Evolutionary conservation across 2,329 filamentous ascomycete genomes (phyloP), one percentile per base, ranked within the genome.

Genomic region (Ophiobolus disseminans): DNA sequence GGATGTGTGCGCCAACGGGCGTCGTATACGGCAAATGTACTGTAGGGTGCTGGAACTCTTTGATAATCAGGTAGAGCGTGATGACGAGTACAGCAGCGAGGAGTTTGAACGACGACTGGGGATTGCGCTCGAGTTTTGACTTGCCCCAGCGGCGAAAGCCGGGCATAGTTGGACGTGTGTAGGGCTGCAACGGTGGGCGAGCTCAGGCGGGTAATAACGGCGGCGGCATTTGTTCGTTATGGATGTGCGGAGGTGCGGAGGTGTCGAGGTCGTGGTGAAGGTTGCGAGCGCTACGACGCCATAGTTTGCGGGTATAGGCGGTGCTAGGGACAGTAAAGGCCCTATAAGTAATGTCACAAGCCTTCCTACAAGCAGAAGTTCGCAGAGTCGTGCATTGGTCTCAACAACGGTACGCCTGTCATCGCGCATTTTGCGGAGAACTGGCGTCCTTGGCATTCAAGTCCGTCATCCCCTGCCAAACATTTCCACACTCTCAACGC

Each of bases 91-190:
- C 62, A 40, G 69, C 74, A 31, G 69, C 65, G 40, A 75, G 65
- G 44, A 75, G 62, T 63, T 76, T 75, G 62, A 73, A 75, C n/a
- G 68, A 67, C n/a, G 71, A 70, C 36, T 69, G 66, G 25, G 74
- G 72, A 45, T 74, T 74, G 44, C 69, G 69, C 49, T 72, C 63
- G 51, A 73, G 70, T 48, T 66, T 71, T 13, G 70, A 64, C 46
- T 63, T 69, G 60, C 65, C 63, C 66, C 68, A 70, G 57, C 69
- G 69, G 50, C 68, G 68, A 49, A 70, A 69, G 55, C 65, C 58
- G 54, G 67, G 62, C 69, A 73, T 73, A 45, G 17, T 55, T 51
- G 55, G 38, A 34, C 23, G 30, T 45, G 26, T 43, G 9, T 26
- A 47, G 45, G 45, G 49, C 53, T 47, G 45, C 46, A 40, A 38